Conservation (phyloP, 2,329 filamentous ascomycete genomes). For the Arthrobotrys iridis region DNA sequence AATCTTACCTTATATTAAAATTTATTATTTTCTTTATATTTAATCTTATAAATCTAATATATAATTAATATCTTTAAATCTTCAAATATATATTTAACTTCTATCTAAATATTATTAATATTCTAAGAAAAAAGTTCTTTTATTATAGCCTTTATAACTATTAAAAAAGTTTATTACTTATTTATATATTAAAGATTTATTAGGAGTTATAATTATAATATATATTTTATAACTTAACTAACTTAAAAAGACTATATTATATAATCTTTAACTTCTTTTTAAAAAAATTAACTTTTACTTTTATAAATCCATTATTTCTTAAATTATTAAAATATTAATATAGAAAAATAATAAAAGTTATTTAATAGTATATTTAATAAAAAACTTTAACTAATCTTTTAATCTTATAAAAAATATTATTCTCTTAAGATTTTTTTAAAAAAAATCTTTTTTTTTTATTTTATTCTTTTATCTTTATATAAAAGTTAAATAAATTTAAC, state of each 20-base stretch:
- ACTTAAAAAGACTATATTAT: no score
- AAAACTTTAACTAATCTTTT: background rate
- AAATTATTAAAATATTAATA: background rate
- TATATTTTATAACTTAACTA: no score
- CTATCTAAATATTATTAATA: background rate
- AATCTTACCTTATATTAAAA: background rate
- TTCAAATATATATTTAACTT: background rate
- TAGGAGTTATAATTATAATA: no score
- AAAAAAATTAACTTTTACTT: background rate
- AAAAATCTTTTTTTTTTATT: no score
- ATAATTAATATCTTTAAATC: background rate
- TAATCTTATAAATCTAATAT: background rate
- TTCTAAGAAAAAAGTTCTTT: background rate
- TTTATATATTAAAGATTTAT: no score
- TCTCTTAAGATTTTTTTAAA: background rate
- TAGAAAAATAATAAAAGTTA: background rate
- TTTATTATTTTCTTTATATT: background rate
- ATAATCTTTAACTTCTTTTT: constrained; percentile 2
- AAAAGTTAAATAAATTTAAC: no score
- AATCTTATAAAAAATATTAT: background rate
- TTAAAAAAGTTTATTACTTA: background rate
- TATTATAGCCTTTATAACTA: background rate
- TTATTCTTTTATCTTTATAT: no score
- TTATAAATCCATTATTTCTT: background rate
- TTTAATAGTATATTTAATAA: background rate